Base-by-base conservation (phyloP, 169 alveolate species). In the Cardiosporidium cionae region DNA sequence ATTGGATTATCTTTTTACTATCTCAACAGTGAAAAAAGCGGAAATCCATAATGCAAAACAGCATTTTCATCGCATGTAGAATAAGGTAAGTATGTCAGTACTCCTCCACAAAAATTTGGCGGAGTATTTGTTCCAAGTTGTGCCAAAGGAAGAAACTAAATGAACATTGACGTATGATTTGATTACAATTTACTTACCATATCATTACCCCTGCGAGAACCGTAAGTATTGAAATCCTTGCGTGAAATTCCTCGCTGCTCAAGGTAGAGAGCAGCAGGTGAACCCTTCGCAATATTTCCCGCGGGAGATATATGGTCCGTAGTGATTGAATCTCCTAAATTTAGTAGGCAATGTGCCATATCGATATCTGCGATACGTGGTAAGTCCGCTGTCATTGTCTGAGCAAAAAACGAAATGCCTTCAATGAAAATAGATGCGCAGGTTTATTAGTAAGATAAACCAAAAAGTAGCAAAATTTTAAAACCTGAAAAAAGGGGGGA, bases 301-400 rank as follows among this genome's bases (percentile, higher is more conserved):
- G 99, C 99, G n/a, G 99, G 99, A 3, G 97, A 91, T 34, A 95
- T 95, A 86, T 95, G 99, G 81, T 95, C 99, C 22, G 99, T 95
- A 35, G 99, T 95, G 70, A 95, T 94, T 28, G 95, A 89, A 79
- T 95, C 98, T 36, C 99, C 99, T 23, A 88, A 68, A 35, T 83
- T 83, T 52, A 86, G 65, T 36, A 92, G 82, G 68, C 86, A 75
- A 68, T 70, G 65, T 29, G 83, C 83, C 25, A 32, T 65, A 7
- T 65, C 44, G 52, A 77, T 70, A 52, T 58, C 53, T 0, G n/a
- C 63, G 2, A 72, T 72, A 29, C 27, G 34, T n/a, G 70, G 52
- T 2, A 53, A 63, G 5, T 68, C 22, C 32, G 29, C n/a, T 52
- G 28, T 37, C 82, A 66, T 35, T 32, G 76, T 74, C 81, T 74